Base-by-base conservation (phyloP, 768 basidiomycete species). In the Mycena metata region DNA sequence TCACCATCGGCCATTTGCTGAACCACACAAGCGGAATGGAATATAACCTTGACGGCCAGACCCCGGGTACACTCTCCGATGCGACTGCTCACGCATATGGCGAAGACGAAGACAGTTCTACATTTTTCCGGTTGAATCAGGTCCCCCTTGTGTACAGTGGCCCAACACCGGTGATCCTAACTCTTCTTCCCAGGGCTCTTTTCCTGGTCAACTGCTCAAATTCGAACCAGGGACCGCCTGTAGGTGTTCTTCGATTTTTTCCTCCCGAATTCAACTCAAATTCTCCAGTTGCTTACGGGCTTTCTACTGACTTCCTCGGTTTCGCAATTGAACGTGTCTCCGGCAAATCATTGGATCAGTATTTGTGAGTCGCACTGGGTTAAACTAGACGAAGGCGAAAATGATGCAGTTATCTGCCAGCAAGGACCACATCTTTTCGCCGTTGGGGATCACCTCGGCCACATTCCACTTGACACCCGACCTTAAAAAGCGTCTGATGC, bases 201-300 rank as follows among this genome's bases (percentile, higher is more conserved):
- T 72, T 42, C 74, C 77, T 3, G 73, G 69, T 8, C 64, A 76
- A 23, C 78, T 75, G 9, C 62, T 80, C 5, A 72, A 71, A 36
- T 79, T 79, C 56, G 78, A 80, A 39, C 79, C 79, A 4, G 79
- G 79, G 3, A 76, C 75, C 1, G 71, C 74, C 52, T 80, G 79
- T 46, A 42, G 51, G 64, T 49, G 47, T 3, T 75, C 24, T n/a
- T 41, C 13, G 60, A 39, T 72, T 71, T 15, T 72, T 71, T 15
- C 19, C 26, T 11, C 42, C 42, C 30, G 21, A 2, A 9, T 50
- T 33, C 17, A 33, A 39, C 30, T 23, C 23, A 50, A 30, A 35
- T 23, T 2, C 26, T 19, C 35, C 52, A 79, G 79, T 78, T 62
- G 71, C 69, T 2, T 81, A 81, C 49, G 79, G 79, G 0, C 78